A percentile compares a stretch with the other conserved stretches of the same genome.
phyloP scores from a whole-genome alignment of 225 moss, liverwort and hornwort genomes.

The Marchantia paleacea region DNA sequence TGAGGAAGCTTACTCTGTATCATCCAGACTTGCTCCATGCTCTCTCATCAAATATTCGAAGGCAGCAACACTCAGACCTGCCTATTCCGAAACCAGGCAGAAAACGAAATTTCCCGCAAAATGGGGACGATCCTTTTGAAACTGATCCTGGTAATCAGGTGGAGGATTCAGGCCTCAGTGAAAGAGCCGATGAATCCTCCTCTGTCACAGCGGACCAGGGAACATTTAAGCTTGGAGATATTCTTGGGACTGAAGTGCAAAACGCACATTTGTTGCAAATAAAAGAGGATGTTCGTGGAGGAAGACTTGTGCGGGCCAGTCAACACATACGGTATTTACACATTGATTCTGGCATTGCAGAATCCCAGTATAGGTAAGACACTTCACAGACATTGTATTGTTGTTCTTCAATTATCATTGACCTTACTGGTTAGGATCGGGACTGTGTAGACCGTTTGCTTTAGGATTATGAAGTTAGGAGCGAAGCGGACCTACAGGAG shows the following conservation, averaged over 20 bases:
- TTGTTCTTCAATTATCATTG: too few relatives aligned
- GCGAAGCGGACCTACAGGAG: not conserved
- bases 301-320: constrained; percentile 63
- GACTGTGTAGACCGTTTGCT: not conserved
- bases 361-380: constrained; percentile 67
- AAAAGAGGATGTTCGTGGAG: constrained; percentile 50
- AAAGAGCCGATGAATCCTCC: not conserved
- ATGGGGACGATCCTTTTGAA: constrained; percentile 27
- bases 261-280: constrained; percentile 75
- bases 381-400: not conserved
- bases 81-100: constrained; percentile 13
- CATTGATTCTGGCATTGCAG: constrained; percentile 62
- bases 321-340: constrained; percentile 77
- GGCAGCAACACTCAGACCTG: constrained; percentile 49
- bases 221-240: constrained; percentile 53
- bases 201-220: constrained; percentile 16
- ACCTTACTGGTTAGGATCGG: not conserved
- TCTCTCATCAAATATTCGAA: constrained; percentile 69
- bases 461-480: not conserved
- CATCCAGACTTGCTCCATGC: constrained; percentile 85
- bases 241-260: constrained; percentile 68
- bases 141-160: constrained; percentile 24
- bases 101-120: not conserved
- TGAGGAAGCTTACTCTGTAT: constrained; percentile 59
- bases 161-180: constrained; percentile 6